Evolutionary conservation across 306 rosid genomes (phyloP).

Genomic region (Medicago arabica): DNA sequence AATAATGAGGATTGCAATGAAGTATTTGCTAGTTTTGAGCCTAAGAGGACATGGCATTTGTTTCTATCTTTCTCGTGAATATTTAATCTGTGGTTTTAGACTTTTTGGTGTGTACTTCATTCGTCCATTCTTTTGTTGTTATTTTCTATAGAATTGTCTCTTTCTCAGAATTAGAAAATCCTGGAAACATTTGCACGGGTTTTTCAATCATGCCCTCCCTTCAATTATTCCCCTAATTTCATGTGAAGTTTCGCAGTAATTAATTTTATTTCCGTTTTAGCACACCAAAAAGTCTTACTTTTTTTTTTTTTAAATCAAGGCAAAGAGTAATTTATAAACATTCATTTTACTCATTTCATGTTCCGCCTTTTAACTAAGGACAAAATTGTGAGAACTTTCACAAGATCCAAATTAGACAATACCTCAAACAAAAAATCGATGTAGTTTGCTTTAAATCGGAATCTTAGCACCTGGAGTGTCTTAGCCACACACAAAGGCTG

Average conservation of each 20-base stretch:
- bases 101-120: conserved; percentile 39
- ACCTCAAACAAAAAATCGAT: rapidly evolving
- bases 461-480: not conserved
- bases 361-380: not conserved
- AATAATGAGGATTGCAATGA: conserved; percentile 41
- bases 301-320: not conserved
- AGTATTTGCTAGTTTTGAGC: conserved; percentile 36
- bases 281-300: not conserved
- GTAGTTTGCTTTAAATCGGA: not conserved
- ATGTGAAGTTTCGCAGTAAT: not conserved
- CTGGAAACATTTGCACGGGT: conserved; percentile 49
- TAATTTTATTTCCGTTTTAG: not conserved
- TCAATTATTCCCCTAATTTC: conserved; percentile 31
- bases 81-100: conserved; percentile 44
- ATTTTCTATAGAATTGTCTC: conserved; percentile 52
- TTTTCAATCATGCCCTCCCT: conserved; percentile 32
- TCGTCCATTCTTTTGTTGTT: conserved; percentile 58
- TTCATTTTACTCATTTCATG: not conserved
- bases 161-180: conserved; percentile 47
- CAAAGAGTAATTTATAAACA: not conserved
- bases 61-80: conserved; percentile 56
- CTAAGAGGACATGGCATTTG: conserved; percentile 37
- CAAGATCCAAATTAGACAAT: not conserved
- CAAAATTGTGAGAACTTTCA: not conserved
- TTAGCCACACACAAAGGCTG: not conserved